Evolutionary conservation across 2,329 filamentous ascomycete genomes (phyloP), one percentile per base, ranked within the genome.

Genomic region (Penicillium polonicum): DNA sequence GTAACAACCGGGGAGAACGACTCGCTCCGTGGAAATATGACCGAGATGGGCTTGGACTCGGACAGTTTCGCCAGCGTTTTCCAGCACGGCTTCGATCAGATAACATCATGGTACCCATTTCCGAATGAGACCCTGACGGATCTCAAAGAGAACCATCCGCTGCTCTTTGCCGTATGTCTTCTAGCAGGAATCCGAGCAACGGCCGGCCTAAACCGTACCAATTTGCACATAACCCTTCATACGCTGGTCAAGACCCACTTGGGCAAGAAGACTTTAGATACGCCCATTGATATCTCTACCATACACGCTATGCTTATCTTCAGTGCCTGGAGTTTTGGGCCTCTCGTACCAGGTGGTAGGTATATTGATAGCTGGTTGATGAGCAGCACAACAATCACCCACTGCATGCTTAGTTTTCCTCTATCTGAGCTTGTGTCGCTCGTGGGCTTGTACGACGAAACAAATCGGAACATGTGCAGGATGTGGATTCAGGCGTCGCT

Each of bases 311-410:
- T 53, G 55, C 49, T 57, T 25, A 48, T 57, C 5, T 57, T 53
- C 23, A 57, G 55, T 9, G 55, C 43, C 4, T 57, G 55, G 55
- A 57, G 55, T 5, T 57, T 57, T 36, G 55, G 55, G 4, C 55
- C 55, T 10, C 49, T 57, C 1, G 43, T 57, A 13, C 49, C 55
- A 12, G 55, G 55, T 29, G 55, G 55, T 19, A 33, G 42, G 12
- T 57, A 57, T 41, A 57, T 57, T 25, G 55, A 57, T 27, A 57
- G 55, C 27, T 57, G 55, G 55, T n/a, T 57, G 9, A 57, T 57
- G 55, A 57, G 55, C 29, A 57, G 55, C 10, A 57, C 55, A 3
- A 57, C 55, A 2, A 53, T 57, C 4, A 57, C 55, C 17, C 55
- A 57, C 21, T 57, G 55, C 42, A 53, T 57, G 55, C 50, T 57